Evolutionary conservation across 2,329 filamentous ascomycete genomes (phyloP).

Genomic region (Huntiella moniliformis): DNA sequence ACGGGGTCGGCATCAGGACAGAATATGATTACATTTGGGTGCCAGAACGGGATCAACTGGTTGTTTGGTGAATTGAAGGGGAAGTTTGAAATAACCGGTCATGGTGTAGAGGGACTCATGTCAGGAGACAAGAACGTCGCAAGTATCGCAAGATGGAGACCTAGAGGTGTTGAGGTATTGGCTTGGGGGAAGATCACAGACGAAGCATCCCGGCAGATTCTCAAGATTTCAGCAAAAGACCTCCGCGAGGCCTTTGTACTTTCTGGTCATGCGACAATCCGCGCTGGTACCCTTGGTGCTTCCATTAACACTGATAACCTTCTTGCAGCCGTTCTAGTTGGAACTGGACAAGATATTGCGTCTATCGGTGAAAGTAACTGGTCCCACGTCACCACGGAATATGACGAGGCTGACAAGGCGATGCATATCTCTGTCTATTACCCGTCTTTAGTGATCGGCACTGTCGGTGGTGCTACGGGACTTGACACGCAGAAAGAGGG

Average conservation of each 20-base stretch:
- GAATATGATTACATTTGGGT: constrained; percentile 3
- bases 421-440: not conserved
- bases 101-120: not conserved
- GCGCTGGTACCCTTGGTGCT: not conserved
- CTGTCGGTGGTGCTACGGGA: not conserved
- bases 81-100: not conserved
- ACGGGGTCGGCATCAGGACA: not conserved
- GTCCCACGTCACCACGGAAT: constrained; percentile 1
- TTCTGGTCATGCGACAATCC: not conserved
- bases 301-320: not conserved
- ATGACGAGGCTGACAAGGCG: not conserved
- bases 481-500: not conserved
- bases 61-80: not conserved
- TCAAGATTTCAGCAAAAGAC: not conserved
- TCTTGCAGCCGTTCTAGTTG: not conserved
- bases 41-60: not conserved
- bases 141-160: not conserved
- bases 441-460: not conserved
- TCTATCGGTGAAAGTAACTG: not conserved
- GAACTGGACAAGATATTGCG: constrained; percentile 5
- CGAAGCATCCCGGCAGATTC: not conserved
- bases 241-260: not conserved
- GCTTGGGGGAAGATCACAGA: constrained; percentile 5
- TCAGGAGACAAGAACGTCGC: not conserved
- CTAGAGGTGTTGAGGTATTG: constrained; percentile 4